A percentile compares a stretch with the other conserved stretches of the same genome.
Evolutionary conservation across 2,329 filamentous ascomycete species (phyloP).

Genomic region (Fonsecaea nubica): DNA sequence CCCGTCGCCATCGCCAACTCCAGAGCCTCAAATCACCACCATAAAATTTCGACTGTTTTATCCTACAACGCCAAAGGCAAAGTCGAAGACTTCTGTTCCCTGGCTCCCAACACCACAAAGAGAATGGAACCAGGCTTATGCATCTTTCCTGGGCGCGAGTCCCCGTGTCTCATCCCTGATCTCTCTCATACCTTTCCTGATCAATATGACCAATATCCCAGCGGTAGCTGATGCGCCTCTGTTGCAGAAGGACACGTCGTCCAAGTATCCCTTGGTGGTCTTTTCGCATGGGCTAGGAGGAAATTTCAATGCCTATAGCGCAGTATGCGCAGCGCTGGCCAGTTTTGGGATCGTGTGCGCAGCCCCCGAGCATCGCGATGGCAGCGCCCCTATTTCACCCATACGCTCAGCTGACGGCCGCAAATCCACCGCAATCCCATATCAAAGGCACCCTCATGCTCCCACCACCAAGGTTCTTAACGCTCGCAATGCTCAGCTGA

Average conservation of each 20-base stretch:
- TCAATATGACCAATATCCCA: slow-evolving; percentile 43
- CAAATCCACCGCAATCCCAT: slow-evolving; percentile 51
- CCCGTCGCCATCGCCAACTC: slow-evolving; percentile 57
- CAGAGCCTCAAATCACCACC: slow-evolving; percentile 68
- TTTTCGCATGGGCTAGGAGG: slow-evolving; percentile 88
- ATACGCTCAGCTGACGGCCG: slow-evolving; percentile 60
- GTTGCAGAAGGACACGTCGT: slow-evolving; percentile 56
- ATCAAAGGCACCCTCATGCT: slow-evolving; percentile 62
- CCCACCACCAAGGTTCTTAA: slow-evolving; percentile 70
- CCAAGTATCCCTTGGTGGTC: slow-evolving; percentile 78
- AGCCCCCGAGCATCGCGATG: slow-evolving; percentile 82
- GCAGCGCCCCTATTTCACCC: slow-evolving; percentile 76
- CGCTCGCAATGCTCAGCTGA: slow-evolving; percentile 72
- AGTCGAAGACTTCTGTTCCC: slow-evolving; percentile 63
- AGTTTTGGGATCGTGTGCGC: slow-evolving; percentile 82
- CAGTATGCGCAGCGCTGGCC: slow-evolving; percentile 77
- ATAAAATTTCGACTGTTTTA: slow-evolving; percentile 85
- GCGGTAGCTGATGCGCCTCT: slow-evolving; percentile 59
- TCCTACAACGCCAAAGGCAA: slow-evolving; percentile 61
- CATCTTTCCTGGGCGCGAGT: slow-evolving; percentile 72
- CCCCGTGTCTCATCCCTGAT: slow-evolving; percentile 30
- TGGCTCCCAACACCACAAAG: slow-evolving; percentile 82
- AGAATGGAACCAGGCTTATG: slow-evolving; percentile 75
- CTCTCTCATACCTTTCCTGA: slow-evolving; percentile 35
- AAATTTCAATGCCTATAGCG: slow-evolving; percentile 83